Percentiles rank a stretch among this genome's conserved stretches.
These are phyloP conservation scores for Claviceps fusiformis DNA, from an alignment of 2,329 filamentous ascomycete genomes.

Conservation along the genomic window DNA sequence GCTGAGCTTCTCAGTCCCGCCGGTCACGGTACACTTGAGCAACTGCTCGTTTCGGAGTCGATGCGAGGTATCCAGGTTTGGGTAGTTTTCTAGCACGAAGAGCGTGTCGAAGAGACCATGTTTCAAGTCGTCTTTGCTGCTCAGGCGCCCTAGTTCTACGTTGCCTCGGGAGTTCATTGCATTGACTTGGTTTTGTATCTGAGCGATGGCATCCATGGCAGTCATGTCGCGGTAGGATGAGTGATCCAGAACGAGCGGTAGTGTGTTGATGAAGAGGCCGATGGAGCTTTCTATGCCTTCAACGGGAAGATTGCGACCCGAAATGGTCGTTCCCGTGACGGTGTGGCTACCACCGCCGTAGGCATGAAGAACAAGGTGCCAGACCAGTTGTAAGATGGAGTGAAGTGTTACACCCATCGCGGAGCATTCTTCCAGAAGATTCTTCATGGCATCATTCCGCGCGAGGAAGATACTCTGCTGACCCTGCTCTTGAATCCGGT, in stretches of 20 bases:
- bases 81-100: slow-evolving; percentile 1
- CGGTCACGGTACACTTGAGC: not conserved
- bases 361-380: slow-evolving; percentile 1
- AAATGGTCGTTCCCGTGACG: not conserved
- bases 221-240: not conserved
- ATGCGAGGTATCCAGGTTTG: not conserved
- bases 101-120: slow-evolving; percentile 2
- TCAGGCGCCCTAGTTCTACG: not conserved
- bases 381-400: not conserved
- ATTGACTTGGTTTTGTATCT: slow-evolving; percentile 1
- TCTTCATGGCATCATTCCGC: not conserved
- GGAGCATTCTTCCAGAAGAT: not conserved
- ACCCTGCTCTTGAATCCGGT: not conserved
- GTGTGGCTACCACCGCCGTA: slow-evolving; percentile 1
- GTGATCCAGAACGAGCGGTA: not conserved
- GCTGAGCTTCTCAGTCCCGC: slow-evolving; percentile 1
- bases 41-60: not conserved
- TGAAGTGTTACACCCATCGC: not conserved
- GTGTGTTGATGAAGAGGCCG: slow-evolving; percentile 1
- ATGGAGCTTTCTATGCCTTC: not conserved
- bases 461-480: not conserved
- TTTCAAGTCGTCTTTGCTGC: not conserved
- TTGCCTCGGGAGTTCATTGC: slow-evolving; percentile 1
- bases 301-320: not conserved
- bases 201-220: not conserved